phyloP scores from a whole-genome alignment of 768 basidiomycete species.

The Calocybe gangraenosa region DNA sequence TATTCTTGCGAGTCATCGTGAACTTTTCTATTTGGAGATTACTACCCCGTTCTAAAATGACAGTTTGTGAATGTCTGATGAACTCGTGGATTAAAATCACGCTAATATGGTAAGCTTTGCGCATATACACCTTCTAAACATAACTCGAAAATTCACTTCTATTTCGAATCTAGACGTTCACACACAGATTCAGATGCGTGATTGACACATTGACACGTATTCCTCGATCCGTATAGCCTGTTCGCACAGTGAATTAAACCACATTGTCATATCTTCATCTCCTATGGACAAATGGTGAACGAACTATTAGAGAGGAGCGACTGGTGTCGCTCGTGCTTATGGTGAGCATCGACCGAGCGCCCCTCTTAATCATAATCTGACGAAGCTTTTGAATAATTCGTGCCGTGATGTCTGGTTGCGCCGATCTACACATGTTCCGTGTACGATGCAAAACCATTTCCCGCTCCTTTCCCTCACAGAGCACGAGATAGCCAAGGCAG shows the following conservation, averaged over 20 bases:
- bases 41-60: no score
- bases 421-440: no score
- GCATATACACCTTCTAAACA: conserved; percentile 4
- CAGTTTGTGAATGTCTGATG: not conserved
- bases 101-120: conserved; percentile 2
- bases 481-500: not conserved
- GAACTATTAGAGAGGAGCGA: not conserved
- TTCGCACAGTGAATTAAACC: not conserved
- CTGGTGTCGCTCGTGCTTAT: not conserved
- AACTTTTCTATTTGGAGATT: not conserved
- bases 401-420: no score
- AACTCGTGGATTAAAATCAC: not conserved
- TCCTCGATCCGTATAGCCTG: not conserved
- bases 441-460: not conserved
- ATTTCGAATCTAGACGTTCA: not conserved
- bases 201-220: not conserved
- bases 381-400: no score
- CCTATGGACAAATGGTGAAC: not conserved
- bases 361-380: no score
- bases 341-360: no score
- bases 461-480: not conserved
- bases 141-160: not conserved
- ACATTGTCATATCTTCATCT: not conserved
- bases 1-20: not conserved
- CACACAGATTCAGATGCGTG: conserved; percentile 1